Evolutionary conservation across 768 basidiomycete species (phyloP).

Genomic region (Leccinum ochraceum): DNA sequence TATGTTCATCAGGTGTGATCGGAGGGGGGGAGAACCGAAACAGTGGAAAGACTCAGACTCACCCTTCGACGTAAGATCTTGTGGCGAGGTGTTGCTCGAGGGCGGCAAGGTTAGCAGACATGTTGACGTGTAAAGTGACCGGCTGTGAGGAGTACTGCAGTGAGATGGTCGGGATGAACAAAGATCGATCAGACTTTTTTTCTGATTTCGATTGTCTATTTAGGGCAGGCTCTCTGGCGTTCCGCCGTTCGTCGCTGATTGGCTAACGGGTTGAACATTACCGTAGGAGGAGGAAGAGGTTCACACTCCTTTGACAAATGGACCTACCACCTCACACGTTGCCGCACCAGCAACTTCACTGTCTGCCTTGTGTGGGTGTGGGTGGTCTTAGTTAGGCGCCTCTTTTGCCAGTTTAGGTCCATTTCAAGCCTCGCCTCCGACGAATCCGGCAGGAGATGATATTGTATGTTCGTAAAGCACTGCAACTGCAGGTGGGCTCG

Average conservation of each 20-base stretch:
- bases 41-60: conserved; percentile 37
- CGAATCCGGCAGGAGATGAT: not conserved
- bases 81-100: conserved; percentile 87
- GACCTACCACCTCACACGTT: not conserved
- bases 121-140: conserved; percentile 32
- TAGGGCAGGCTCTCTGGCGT: conserved; percentile 32
- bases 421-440: not conserved
- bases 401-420: conserved; percentile 1
- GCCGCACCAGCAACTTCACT: not conserved
- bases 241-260: conserved; percentile 13
- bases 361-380: not conserved
- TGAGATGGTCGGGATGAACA: conserved; percentile 32
- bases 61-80: conserved; percentile 93
- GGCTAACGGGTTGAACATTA: conserved; percentile 7
- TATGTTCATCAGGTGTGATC: conserved; percentile 57
- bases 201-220: conserved; percentile 24
- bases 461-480: not conserved
- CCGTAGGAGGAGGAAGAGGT: not conserved
- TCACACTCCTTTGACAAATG: not conserved
- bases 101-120: conserved; percentile 68
- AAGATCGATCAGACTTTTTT: conserved; percentile 24
- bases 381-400: not conserved
- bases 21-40: conserved; percentile 11
- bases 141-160: conserved; percentile 3
- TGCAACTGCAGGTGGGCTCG: not conserved